Evolutionary conservation across 305 asterid species (phyloP), one percentile per base, ranked within the genome.

Genomic region (Fraxinus ornus): DNA sequence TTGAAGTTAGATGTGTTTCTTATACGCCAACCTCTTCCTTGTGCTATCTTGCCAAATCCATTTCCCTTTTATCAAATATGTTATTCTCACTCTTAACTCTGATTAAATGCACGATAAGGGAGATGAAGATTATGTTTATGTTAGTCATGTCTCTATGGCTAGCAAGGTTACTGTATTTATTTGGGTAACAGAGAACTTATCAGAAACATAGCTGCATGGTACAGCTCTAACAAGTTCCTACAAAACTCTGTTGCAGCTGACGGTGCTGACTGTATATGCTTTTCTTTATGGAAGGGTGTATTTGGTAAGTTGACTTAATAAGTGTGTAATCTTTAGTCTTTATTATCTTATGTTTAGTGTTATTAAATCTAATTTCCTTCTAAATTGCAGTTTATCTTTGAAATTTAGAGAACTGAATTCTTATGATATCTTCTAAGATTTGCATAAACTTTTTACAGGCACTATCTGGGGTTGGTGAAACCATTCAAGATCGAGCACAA

Each of bases 211-310:
- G 15, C 12, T 71, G 44, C 24, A 33, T 15, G 6, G 26, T 71
- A 71, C 24, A 47, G 82, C 83, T 76, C 84, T 80, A 77, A 81
- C 76, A 21, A 68, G 62, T 73, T 76, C 44, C 7, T 32, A 84
- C 76, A 52, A 66, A 80, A 80, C 74, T 85, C 75, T 80, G 32
- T 71, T 93, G 98, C 98, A 95, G 99, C 83, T 95, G 91, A 95
- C 99, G 35, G 98, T 94, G 86, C 92, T 95, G 86, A 92, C 97
- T 49, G 90, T 92, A 78, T 95, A 94, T 79, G 87, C 92, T 47
- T 95, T 95, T 88, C 99, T 95, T 81, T 95, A 95, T 64, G 99
- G 99, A 86, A 93, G 95, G 88, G 90, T 92, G 77, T 95, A 95
- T 85, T 86, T 95, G 97, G 99, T 95, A 90, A 90, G 97, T 89